phyloP scores from a whole-genome alignment of 345 rosid species.

The Corchorus capsularis region DNA sequence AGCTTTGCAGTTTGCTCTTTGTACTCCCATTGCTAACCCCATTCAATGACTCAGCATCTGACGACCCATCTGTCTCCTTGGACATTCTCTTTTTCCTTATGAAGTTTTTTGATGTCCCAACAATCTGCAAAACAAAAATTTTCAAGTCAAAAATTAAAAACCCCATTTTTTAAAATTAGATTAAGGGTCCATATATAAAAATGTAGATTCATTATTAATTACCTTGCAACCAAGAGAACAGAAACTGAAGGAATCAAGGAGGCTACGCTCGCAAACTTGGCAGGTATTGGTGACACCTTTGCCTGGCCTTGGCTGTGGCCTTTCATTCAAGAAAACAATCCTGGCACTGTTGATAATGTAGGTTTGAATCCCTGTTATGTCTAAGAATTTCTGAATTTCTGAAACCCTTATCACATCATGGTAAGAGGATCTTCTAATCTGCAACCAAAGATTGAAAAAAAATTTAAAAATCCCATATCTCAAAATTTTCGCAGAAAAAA shows the following conservation, averaged over 20 bases:
- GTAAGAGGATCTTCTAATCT: constrained; percentile 77
- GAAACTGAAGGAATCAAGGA: constrained; percentile 64
- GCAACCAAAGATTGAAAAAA: not conserved
- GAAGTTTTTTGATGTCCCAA: constrained; percentile 53
- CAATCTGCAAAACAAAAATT: constrained; percentile 33
- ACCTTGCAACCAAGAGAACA: constrained; percentile 80
- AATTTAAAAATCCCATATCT: not conserved
- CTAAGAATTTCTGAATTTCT: constrained; percentile 61
- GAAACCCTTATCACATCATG: constrained; percentile 73
- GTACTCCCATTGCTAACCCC: constrained; percentile 22
- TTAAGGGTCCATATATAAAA: not conserved
- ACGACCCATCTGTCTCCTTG: constrained; percentile 29
- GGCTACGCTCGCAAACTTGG: constrained; percentile 63
- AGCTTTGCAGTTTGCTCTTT: constrained; percentile 40
- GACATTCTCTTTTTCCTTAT: constrained; percentile 35
- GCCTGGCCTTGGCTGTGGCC: constrained; percentile 70
- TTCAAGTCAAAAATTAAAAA: not conserved
- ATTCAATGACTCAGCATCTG: constrained; percentile 36
- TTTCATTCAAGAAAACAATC: constrained; percentile 63
- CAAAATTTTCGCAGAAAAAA: not conserved
- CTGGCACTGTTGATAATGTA: constrained; percentile 71
- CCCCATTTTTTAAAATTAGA: not conserved
- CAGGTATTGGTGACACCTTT: constrained; percentile 72
- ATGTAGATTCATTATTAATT: not conserved
- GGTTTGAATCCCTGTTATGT: constrained; percentile 64